A percentile compares a stretch with the other conserved stretches of the same genome.
These are phyloP conservation scores for Pseudotsuga menziesii DNA, from an alignment of 75 land plant species.

Conservation along the genomic window DNA sequence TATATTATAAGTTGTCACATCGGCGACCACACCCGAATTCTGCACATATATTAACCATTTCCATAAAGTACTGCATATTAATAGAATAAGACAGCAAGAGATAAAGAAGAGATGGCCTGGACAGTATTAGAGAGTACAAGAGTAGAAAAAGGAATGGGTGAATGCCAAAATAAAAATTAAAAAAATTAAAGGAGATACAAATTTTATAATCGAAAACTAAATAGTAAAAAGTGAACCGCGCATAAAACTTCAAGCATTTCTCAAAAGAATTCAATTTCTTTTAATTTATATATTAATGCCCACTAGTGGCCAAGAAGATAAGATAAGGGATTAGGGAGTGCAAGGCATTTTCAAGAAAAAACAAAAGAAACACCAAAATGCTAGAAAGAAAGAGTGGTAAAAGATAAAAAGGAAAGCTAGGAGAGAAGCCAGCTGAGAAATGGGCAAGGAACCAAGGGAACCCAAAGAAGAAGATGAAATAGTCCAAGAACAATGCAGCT, in stretches of 20 bases:
- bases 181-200: neutral
- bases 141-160: constrained; percentile 9
- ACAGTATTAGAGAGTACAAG: neutral
- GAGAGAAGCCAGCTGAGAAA: too few relatives aligned
- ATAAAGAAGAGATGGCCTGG: neutral
- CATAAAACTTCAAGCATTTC: neutral
- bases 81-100: constrained; percentile 5
- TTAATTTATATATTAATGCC: too few relatives aligned
- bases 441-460: too few relatives aligned
- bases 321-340: too few relatives aligned
- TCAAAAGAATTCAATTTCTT: neutral
- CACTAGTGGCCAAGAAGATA: too few relatives aligned
- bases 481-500: too few relatives aligned
- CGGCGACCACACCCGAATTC: constrained; percentile 56
- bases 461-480: too few relatives aligned
- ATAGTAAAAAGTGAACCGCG: neutral
- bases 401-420: too few relatives aligned
- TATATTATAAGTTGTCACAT: constrained; percentile 78
- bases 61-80: neutral
- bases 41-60: constrained; percentile 18
- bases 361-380: too few relatives aligned
- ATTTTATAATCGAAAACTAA: neutral
- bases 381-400: too few relatives aligned
- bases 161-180: neutral
- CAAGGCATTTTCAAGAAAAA: too few relatives aligned